phyloP scores from a whole-genome alignment of 202 grass and related monocot genomes.

The Miscanthus sacchariflorus region DNA sequence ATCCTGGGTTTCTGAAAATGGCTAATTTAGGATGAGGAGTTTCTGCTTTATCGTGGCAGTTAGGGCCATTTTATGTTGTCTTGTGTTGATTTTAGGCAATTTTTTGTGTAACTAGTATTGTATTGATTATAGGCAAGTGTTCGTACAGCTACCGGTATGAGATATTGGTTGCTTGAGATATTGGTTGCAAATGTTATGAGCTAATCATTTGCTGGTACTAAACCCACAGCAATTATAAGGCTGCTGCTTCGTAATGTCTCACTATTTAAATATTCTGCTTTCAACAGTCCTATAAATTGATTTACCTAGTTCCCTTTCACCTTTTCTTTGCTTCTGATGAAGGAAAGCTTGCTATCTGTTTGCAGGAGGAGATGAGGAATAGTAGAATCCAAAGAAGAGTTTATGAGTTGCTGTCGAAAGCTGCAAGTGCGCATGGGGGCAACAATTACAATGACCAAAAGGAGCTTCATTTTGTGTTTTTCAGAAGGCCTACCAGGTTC shows the following conservation, averaged over 20 bases:
- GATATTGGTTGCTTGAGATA: too few species aligned
- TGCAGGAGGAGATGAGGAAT: conserved; percentile 88
- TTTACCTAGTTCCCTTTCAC: conserved; percentile 10
- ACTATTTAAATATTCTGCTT: not conserved
- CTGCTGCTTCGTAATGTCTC: not conserved
- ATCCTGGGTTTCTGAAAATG: not conserved
- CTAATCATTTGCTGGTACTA: conserved; percentile 3
- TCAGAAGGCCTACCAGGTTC: conserved; percentile 77
- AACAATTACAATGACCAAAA: conserved; percentile 47
- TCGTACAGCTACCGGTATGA: not conserved
- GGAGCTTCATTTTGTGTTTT: conserved; percentile 91
- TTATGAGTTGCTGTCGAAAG: conserved; percentile 83
- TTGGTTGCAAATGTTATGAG: conserved; percentile 31
- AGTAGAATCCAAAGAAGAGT: conserved; percentile 84
- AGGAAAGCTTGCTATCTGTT: conserved; percentile 28
- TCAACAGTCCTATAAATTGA: conserved; percentile 1
- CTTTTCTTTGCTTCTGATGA: conserved; percentile 25
- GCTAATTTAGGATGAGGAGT: not conserved
- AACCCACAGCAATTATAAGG: not conserved
- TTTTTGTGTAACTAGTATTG: not conserved
- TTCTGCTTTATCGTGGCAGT: not conserved
- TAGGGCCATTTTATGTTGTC: conserved; percentile 2
- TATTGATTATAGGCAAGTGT: conserved; percentile 5
- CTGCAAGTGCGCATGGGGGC: conserved; percentile 47
- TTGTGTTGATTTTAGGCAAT: not conserved